Percentiles rank a stretch among this genome's conserved stretches.
Conservation (phyloP, 352 stramenopile genomes). For the Thalassiosira hispida region DNA sequence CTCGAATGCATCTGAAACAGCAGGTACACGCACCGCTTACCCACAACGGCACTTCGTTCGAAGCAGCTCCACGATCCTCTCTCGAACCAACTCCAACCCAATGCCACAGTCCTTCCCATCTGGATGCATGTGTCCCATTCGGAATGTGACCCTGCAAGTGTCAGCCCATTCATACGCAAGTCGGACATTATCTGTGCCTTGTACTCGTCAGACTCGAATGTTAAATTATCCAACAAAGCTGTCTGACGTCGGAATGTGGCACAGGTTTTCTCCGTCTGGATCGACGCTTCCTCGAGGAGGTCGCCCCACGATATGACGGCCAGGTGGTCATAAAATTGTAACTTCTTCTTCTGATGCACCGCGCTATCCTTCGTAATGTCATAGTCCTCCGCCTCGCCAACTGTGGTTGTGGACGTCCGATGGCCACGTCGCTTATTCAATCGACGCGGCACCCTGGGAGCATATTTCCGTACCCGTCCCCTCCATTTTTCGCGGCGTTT, state of each 20-base stretch:
- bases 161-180: slow-evolving; percentile 38
- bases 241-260: slow-evolving; percentile 41
- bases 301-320: slow-evolving; percentile 43
- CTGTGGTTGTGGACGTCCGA: slow-evolving; percentile 4
- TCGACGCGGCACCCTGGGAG: slow-evolving; percentile 18
- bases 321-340: slow-evolving; percentile 51
- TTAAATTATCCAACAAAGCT: slow-evolving; percentile 36
- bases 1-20: slow-evolving; percentile 59
- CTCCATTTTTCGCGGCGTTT: slow-evolving; percentile 48
- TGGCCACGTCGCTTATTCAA: slow-evolving; percentile 11
- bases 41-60: slow-evolving; percentile 47
- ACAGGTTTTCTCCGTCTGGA: slow-evolving; percentile 45
- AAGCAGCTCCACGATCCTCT: slow-evolving; percentile 51
- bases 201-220: slow-evolving; percentile 43
- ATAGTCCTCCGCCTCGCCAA: slow-evolving; percentile 11
- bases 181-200: slow-evolving; percentile 49
- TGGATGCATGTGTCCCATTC: slow-evolving; percentile 57
- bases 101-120: slow-evolving; percentile 49
- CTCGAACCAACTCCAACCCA: slow-evolving; percentile 60
- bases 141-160: slow-evolving; percentile 30
- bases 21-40: slow-evolving; percentile 43
- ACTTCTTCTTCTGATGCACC: slow-evolving; percentile 41
- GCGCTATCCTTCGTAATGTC: background rate
- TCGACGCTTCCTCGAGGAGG: slow-evolving; percentile 36
- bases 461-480: slow-evolving; percentile 27